Conservation (phyloP, 495 filamentous ascomycete species). For the Penicillium roqueforti region DNA sequence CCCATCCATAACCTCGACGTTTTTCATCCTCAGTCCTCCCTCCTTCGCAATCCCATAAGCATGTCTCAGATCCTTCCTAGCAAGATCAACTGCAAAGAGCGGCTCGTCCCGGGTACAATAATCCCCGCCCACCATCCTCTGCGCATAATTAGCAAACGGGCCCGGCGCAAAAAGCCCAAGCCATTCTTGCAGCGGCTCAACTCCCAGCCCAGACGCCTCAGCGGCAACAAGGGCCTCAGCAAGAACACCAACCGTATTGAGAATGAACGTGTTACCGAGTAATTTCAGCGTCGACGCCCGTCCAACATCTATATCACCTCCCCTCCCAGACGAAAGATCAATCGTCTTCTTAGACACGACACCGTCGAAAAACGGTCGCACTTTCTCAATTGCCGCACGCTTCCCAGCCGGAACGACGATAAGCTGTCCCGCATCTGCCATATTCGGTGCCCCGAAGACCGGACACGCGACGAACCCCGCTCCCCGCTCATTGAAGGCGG, state of each 20-base stretch:
- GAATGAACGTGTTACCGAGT: constrained; percentile 81
- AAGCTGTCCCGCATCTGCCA: constrained; percentile 71
- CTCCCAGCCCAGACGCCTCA: constrained; percentile 75
- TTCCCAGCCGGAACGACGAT: constrained; percentile 74
- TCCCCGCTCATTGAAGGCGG: constrained; percentile 51
- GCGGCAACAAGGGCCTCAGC: constrained; percentile 72
- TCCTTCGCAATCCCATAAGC: constrained; percentile 60
- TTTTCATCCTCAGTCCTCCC: constrained; percentile 59
- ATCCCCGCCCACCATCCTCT: constrained; percentile 68
- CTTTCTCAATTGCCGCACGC: constrained; percentile 52
- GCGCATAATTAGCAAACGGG: constrained; percentile 61
- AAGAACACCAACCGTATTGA: constrained; percentile 76
- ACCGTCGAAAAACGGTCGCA: constrained; percentile 71
- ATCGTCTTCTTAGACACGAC: constrained; percentile 71
- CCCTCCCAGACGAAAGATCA: constrained; percentile 35
- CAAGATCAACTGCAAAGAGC: constrained; percentile 81
- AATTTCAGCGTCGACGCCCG: constrained; percentile 60
- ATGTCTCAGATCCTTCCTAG: constrained; percentile 81
- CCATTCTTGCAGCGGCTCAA: constrained; percentile 60
- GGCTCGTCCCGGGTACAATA: constrained; percentile 70
- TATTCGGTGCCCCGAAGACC: constrained; percentile 76
- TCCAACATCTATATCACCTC: constrained; percentile 30
- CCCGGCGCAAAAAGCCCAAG: constrained; percentile 59
- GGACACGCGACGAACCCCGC: constrained; percentile 76
- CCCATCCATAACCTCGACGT: constrained; percentile 60